These are phyloP conservation scores for Eremochloa ophiuroides DNA, from an alignment of 176 grass and related monocot genomes.

Conservation along the genomic window DNA sequence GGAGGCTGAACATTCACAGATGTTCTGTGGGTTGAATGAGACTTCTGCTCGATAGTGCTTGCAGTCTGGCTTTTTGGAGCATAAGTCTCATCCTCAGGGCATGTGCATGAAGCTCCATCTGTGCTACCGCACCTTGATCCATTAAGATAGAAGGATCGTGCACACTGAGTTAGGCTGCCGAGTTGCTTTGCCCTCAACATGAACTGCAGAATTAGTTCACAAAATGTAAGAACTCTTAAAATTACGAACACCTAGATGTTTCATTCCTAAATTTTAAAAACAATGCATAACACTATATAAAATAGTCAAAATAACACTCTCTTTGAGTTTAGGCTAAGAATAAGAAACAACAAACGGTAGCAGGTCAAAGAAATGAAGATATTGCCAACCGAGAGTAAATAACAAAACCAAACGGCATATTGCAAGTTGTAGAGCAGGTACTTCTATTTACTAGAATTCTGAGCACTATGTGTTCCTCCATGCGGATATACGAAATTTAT, in stretches of 20 bases:
- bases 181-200: conserved; percentile 98
- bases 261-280: not conserved
- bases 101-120: conserved; percentile 75
- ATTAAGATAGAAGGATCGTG: conserved; percentile 84
- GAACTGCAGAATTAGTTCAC: conserved; percentile 46
- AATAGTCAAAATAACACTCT: not conserved
- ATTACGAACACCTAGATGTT: not conserved
- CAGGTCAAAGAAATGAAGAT: conserved; percentile 10
- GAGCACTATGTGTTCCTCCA: not conserved
- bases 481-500: not conserved
- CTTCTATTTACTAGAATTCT: not conserved
- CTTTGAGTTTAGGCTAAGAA: not conserved
- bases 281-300: not conserved
- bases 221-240: conserved; percentile 9
- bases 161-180: conserved; percentile 73
- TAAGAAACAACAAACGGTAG: not conserved
- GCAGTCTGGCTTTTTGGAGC: conserved; percentile 56
- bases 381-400: not conserved
- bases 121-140: conserved; percentile 69
- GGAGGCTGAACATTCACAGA: conserved; percentile 41
- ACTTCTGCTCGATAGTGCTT: conserved; percentile 26
- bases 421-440: not conserved
- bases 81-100: conserved; percentile 70
- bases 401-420: not conserved
- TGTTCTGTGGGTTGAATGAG: conserved; percentile 22